Evolutionary conservation across 2,329 filamentous ascomycete species (phyloP).

Genomic region (Fonsecaea nubica): DNA sequence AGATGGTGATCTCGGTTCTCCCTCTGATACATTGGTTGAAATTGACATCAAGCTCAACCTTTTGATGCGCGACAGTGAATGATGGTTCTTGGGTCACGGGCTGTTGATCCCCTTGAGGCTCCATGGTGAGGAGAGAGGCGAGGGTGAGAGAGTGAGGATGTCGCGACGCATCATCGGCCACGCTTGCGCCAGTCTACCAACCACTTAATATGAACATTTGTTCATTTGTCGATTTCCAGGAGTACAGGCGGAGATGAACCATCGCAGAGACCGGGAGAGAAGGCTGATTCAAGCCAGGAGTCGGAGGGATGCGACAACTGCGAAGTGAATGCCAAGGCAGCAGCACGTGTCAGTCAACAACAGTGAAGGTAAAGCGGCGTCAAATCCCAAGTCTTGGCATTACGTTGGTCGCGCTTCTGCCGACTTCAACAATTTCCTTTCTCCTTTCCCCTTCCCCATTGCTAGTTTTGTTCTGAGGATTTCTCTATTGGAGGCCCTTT

Average conservation of each 20-base stretch:
- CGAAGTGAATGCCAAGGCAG: conserved; percentile 5
- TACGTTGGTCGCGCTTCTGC: neutral
- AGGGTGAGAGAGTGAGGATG: neutral
- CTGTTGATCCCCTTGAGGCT: conserved; percentile 15
- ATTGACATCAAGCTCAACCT: conserved; percentile 87
- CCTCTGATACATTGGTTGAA: conserved; percentile 80
- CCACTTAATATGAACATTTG: neutral
- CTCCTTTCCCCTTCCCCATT: conserved; percentile 5
- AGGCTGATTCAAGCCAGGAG: neutral
- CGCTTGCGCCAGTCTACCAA: neutral
- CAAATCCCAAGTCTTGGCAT: neutral
- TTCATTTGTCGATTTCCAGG: neutral
- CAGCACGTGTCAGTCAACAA: conserved; percentile 2
- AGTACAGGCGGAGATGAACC: neutral
- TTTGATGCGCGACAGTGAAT: conserved; percentile 73
- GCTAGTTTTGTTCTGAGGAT: neutral
- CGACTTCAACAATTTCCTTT: conserved; percentile 8
- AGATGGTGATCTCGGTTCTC: conserved; percentile 80
- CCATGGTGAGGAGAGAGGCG: conserved; percentile 12
- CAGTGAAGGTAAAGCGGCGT: neutral
- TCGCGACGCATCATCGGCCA: conserved; percentile 5
- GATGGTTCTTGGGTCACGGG: conserved; percentile 7
- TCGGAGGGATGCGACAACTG: neutral
- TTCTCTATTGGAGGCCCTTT: neutral
- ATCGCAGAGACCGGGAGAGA: neutral